phyloP scores from a whole-genome alignment of 163 green algal species.

The Scenedesmus sp. region DNA sequence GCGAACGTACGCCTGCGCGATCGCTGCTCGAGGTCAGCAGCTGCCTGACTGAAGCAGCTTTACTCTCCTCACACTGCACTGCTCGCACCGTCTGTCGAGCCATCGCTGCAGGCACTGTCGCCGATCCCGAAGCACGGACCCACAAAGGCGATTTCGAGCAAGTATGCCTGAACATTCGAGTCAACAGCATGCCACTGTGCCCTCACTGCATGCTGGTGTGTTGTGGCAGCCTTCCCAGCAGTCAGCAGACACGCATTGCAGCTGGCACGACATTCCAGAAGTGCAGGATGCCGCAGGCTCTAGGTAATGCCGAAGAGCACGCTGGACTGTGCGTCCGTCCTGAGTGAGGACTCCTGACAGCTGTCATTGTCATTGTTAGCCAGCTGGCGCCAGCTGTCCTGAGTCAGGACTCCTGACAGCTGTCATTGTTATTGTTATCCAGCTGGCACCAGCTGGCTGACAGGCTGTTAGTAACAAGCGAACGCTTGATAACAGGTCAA shows the following conservation, averaged over 20 bases:
- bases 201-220: not conserved
- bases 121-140: not conserved
- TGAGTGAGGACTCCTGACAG: no score
- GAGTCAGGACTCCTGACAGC: no score
- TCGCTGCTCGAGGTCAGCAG: not conserved
- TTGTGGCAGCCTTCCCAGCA: not conserved
- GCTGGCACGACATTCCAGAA: not conserved
- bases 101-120: not conserved
- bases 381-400: no score
- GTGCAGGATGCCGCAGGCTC: not conserved
- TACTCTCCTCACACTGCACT: not conserved
- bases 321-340: no score
- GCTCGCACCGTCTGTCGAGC: conserved; percentile 19
- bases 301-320: no score
- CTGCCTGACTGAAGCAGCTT: not conserved
- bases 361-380: no score
- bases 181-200: conserved; percentile 1
- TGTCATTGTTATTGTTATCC: no score
- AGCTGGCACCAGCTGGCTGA: no score
- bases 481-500: no score
- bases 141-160: not conserved
- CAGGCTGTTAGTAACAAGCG: no score
- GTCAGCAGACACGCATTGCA: not conserved
- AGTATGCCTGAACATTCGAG: conserved; percentile 20
- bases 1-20: conserved; percentile 62